phyloP scores from a whole-genome alignment of 2,329 filamentous ascomycete genomes.

The Penicillium sp. region DNA sequence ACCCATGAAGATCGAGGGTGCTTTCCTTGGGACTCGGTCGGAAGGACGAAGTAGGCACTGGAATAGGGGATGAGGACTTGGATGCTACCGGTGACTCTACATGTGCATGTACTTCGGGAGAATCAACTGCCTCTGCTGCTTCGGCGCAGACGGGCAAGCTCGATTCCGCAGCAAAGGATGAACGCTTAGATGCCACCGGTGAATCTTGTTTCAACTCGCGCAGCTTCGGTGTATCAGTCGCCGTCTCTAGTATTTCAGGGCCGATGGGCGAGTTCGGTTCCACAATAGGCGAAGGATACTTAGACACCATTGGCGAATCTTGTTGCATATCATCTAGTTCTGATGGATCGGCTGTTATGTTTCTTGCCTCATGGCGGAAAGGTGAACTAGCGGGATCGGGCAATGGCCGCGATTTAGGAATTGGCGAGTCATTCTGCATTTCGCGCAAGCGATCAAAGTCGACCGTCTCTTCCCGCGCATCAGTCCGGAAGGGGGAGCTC shows the following conservation, averaged over 20 bases:
- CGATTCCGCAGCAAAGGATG: slow-evolving; percentile 14
- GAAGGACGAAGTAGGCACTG: slow-evolving; percentile 4
- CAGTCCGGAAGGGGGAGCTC: slow-evolving; percentile 41
- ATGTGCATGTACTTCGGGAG: not conserved
- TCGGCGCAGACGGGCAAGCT: slow-evolving; percentile 34
- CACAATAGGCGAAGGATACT: not conserved
- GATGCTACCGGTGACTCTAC: slow-evolving; percentile 1
- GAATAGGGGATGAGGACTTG: slow-evolving; percentile 2
- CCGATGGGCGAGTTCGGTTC: slow-evolving; percentile 38
- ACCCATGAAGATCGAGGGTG: slow-evolving; percentile 16
- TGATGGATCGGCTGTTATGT: slow-evolving; percentile 30
- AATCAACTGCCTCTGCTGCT: slow-evolving; percentile 1
- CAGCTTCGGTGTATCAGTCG: slow-evolving; percentile 25
- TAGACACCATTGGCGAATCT: not conserved
- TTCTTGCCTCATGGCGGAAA: slow-evolving; percentile 32
- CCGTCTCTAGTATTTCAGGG: slow-evolving; percentile 27
- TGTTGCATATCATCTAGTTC: slow-evolving; percentile 4
- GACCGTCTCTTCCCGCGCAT: slow-evolving; percentile 33
- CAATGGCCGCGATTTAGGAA: slow-evolving; percentile 15
- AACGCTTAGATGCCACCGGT: not conserved
- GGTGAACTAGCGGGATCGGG: slow-evolving; percentile 35
- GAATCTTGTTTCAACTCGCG: slow-evolving; percentile 2
- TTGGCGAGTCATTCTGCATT: slow-evolving; percentile 11
- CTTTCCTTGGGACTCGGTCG: slow-evolving; percentile 3
- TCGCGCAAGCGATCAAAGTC: slow-evolving; percentile 28